A percentile compares a stretch with the other conserved stretches of the same genome.
Conservation (phyloP, 75 land plant genomes). For the Pinus albicaulis region DNA sequence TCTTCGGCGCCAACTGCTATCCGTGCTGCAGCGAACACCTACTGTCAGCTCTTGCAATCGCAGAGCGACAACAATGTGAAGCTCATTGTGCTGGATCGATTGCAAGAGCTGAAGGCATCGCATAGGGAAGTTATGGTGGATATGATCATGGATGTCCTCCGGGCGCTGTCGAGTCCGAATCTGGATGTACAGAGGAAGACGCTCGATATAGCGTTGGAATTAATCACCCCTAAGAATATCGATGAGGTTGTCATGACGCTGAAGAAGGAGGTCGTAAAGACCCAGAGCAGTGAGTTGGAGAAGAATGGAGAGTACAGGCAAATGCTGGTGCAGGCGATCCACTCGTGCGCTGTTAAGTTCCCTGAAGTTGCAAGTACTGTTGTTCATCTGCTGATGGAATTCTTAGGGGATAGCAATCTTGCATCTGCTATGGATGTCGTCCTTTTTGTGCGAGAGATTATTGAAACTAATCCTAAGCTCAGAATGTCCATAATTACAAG, state of each 20-base stretch:
- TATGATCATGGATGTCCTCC: slow-evolving; percentile 84
- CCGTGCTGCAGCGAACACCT: slow-evolving; percentile 83
- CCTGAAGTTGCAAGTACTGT: slow-evolving; percentile 96
- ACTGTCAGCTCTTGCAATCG: slow-evolving; percentile 84
- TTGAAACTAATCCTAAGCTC: slow-evolving; percentile 86
- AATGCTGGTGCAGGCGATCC: slow-evolving; percentile 91
- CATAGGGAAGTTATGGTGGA: slow-evolving; percentile 91
- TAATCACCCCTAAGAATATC: slow-evolving; percentile 81
- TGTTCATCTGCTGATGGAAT: slow-evolving; percentile 91
- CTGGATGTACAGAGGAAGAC: slow-evolving; percentile 85
- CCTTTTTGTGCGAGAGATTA: slow-evolving; percentile 86
- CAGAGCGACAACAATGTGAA: slow-evolving; percentile 97
- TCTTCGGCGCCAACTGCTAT: slow-evolving; percentile 93
- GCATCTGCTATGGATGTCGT: slow-evolving; percentile 87
- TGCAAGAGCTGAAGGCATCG: slow-evolving; percentile 74
- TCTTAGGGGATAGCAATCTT: slow-evolving; percentile 82
- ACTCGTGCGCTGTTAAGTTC: slow-evolving; percentile 86
- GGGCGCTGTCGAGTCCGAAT: slow-evolving; percentile 89
- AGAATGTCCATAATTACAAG: slow-evolving; percentile 80
- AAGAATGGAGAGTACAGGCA: slow-evolving; percentile 95
- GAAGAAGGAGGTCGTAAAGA: slow-evolving; percentile 93
- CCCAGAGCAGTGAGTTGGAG: slow-evolving; percentile 84
- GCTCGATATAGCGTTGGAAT: slow-evolving; percentile 73
- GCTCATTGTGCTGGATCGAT: slow-evolving; percentile 82
- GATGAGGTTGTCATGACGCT: slow-evolving; percentile 83